A percentile compares a stretch with the other conserved stretches of the same genome.
phyloP scores from a whole-genome alignment of 805 yeast genomes.

The Spathaspora arborariae region DNA sequence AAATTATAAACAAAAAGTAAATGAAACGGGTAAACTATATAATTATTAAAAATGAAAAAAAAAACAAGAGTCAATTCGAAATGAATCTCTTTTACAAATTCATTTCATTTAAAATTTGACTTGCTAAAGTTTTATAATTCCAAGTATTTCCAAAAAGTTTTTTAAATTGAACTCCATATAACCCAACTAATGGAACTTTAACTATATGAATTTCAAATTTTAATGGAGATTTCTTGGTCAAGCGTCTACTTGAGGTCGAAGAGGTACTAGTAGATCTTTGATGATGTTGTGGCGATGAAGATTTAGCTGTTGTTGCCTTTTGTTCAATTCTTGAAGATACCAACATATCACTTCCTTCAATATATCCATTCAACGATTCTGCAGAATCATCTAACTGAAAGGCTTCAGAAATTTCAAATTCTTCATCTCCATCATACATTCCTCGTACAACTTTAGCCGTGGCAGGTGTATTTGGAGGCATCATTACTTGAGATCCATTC shows the following conservation, averaged over 20 bases:
- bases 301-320: slow-evolving; percentile 32
- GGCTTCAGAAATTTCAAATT: slow-evolving; percentile 24
- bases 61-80: neutral
- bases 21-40: slow-evolving; percentile 1
- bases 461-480: slow-evolving; percentile 57
- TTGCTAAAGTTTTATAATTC: slow-evolving; percentile 89
- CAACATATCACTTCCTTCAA: slow-evolving; percentile 58
- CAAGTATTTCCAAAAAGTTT: slow-evolving; percentile 91
- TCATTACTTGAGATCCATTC: slow-evolving; percentile 35
- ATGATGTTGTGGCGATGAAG: slow-evolving; percentile 20
- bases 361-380: slow-evolving; percentile 53
- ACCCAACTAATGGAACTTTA: slow-evolving; percentile 83
- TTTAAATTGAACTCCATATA: slow-evolving; percentile 93
- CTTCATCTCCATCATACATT: slow-evolving; percentile 28
- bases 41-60: neutral
- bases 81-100: slow-evolving; percentile 40
- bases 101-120: slow-evolving; percentile 72
- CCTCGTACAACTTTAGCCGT: slow-evolving; percentile 36
- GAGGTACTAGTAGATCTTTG: slow-evolving; percentile 1
- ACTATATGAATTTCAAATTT: slow-evolving; percentile 90
- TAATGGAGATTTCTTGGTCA: slow-evolving; percentile 47
- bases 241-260: slow-evolving; percentile 5
- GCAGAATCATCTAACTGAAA: slow-evolving; percentile 54
- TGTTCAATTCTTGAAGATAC: slow-evolving; percentile 58
- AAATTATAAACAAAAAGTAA: neutral